Evolutionary conservation across 148 eudicot genomes (phyloP), one percentile per base, ranked within the genome.

Genomic region (Oxyria digyna): DNA sequence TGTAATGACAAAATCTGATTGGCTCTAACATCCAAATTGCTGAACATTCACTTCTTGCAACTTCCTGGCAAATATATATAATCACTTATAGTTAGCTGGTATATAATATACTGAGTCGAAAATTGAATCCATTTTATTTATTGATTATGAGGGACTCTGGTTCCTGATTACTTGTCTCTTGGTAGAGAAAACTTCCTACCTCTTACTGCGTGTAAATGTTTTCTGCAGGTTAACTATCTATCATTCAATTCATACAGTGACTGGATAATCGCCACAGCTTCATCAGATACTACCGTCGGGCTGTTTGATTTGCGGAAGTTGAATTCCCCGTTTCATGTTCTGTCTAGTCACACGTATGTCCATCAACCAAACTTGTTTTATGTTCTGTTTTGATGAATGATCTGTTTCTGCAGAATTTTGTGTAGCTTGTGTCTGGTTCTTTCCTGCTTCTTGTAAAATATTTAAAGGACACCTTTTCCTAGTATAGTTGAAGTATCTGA

Each of bases 231-330:
- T 68, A 94, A 94, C 75, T 94, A 90, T 75, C 69, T 94, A n/a
- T 87, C 98, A 35, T 94, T 94, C 79, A 94, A 85, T 81, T 74
- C 97, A 45, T 90, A 78, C 69, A 90, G 86, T 33, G 98, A 94
- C 73, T 94, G 92, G 96, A 70, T 88, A 69, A 42, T 90, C 75
- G 98, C 96, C 42, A 90, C 98, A 66, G 98, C 98, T 72, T 94
- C 98, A 52, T 90, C 97, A 29, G 98, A 94, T 74, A 77, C 96
- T 21, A 88, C 93, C 62, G 78, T 94, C 72, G 98, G 98, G 77
- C 77, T 94, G 69, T 94, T 94, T 70, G 98, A 94, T 62, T 75
- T 87, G 67, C 78, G 98, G 77, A 94, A 90, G 82, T 80, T 94
- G 73, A 68, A 69, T 29, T 52, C 81, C 17, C 91, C 98, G 10